A percentile compares a stretch with the other conserved stretches of the same genome.
Conservation (phyloP, 306 rosid genomes). For the Comarum palustre region DNA sequence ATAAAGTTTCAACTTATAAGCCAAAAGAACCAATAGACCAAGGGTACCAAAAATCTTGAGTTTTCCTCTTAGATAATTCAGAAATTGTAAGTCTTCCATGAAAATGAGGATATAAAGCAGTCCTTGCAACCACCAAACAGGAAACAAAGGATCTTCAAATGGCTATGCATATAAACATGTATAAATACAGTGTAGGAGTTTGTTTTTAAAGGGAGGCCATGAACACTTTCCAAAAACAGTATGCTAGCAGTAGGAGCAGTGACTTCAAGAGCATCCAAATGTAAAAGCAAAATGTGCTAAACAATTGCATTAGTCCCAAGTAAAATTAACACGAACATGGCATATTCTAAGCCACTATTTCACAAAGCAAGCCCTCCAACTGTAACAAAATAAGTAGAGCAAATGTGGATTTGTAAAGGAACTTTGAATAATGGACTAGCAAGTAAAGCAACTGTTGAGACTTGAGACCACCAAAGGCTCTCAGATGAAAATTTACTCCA, state of each 20-base stretch:
- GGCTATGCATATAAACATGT: not conserved
- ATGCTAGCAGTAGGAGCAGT: not conserved
- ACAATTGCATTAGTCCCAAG: not conserved
- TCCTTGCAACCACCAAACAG: not conserved
- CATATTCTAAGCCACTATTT: not conserved
- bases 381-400: not conserved
- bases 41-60: not conserved
- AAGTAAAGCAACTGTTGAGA: not conserved
- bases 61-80: not conserved
- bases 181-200: not conserved
- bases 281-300: not conserved
- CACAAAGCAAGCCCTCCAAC: not conserved
- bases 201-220: not conserved
- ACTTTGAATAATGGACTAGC: not conserved
- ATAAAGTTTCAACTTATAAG: not conserved
- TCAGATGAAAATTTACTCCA: not conserved
- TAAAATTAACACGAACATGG: not conserved
- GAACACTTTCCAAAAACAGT: not conserved
- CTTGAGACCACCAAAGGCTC: not conserved
- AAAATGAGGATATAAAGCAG: not conserved
- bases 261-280: not conserved
- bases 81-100: not conserved
- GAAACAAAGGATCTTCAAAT: not conserved
- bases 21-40: not conserved
- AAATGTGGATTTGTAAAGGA: not conserved